phyloP scores from a whole-genome alignment of 768 basidiomycete species.

The Nidularia sp. region DNA sequence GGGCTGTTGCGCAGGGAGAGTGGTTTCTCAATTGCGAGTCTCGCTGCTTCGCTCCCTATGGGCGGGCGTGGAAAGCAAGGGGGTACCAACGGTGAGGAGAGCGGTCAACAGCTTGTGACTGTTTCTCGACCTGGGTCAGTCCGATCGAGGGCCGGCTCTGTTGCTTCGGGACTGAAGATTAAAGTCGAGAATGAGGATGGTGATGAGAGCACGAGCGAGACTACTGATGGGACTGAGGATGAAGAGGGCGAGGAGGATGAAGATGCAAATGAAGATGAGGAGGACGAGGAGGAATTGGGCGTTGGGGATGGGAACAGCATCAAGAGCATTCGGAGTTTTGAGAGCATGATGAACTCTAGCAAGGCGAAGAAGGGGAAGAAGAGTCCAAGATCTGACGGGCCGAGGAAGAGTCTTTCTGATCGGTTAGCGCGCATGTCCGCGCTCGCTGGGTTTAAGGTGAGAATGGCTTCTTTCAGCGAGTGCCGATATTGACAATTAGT shows the following conservation, averaged over 20 bases:
- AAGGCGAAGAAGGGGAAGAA: constrained; percentile 27
- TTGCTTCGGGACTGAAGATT: constrained; percentile 9
- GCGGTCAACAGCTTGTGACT: constrained; percentile 42
- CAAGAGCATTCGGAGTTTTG: not conserved
- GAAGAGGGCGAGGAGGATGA: constrained; percentile 38
- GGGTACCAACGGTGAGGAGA: constrained; percentile 24
- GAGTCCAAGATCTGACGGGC: constrained; percentile 21
- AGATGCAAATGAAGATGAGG: constrained; percentile 35
- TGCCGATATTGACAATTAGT: not conserved
- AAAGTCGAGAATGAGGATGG: constrained; percentile 34
- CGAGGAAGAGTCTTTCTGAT: constrained; percentile 75
- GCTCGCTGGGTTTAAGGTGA: constrained; percentile 42
- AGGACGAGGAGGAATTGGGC: constrained; percentile 29
- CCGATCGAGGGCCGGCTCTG: constrained; percentile 23
- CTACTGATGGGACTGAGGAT: constrained; percentile 33
- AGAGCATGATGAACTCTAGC: constrained; percentile 17
- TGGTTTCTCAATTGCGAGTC: constrained; percentile 78
- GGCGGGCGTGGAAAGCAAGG: constrained; percentile 30
- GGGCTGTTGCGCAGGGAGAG: constrained; percentile 72
- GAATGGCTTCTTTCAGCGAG: not conserved
- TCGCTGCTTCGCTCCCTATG: constrained; percentile 59
- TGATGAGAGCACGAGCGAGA: constrained; percentile 34
- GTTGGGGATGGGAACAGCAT: constrained; percentile 27
- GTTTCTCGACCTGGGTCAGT: constrained; percentile 39
- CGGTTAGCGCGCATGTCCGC: constrained; percentile 77